phyloP scores from a whole-genome alignment of 495 filamentous ascomycete species.

The Trichoderma asperelloides region DNA sequence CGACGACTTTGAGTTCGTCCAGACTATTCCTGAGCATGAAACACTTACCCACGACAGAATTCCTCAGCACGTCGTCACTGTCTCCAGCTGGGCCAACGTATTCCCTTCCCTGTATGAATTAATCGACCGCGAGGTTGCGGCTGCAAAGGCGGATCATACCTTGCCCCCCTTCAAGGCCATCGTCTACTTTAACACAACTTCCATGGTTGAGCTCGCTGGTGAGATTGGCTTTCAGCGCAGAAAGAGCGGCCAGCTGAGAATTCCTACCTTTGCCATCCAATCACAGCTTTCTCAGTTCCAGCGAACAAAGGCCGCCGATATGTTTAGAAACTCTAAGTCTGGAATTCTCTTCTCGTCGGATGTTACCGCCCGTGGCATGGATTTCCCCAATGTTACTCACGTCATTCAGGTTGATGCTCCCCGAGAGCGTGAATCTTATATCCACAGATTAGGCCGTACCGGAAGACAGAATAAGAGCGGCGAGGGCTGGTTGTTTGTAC shows the following conservation, averaged over 20 bases:
- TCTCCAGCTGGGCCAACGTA: constrained; percentile 63
- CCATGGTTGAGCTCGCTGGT: constrained; percentile 54
- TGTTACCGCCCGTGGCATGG: constrained; percentile 93
- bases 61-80: constrained; percentile 61
- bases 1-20: constrained; percentile 66
- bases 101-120: constrained; percentile 73
- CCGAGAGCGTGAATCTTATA: constrained; percentile 65
- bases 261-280: constrained; percentile 62
- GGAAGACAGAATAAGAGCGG: constrained; percentile 65
- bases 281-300: constrained; percentile 59
- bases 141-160: constrained; percentile 22
- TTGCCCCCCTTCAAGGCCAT: constrained; percentile 82
- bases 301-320: constrained; percentile 57
- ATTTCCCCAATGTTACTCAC: constrained; percentile 87
- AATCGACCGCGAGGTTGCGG: constrained; percentile 43
- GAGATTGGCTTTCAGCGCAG: constrained; percentile 47
- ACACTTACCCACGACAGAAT: constrained; percentile 74
- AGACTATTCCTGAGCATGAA: constrained; percentile 74
- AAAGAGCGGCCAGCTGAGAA: constrained; percentile 17
- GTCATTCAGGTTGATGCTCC: constrained; percentile 80
- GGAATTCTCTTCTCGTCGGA: constrained; percentile 86
- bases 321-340: constrained; percentile 54
- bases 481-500: constrained; percentile 68
- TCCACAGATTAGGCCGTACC: constrained; percentile 77
- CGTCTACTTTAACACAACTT: constrained; percentile 76